Percentiles rank a stretch among this genome's conserved stretches.
Evolutionary conservation across 495 filamentous ascomycete species (phyloP).

Genomic region (Penicillium salamii): DNA sequence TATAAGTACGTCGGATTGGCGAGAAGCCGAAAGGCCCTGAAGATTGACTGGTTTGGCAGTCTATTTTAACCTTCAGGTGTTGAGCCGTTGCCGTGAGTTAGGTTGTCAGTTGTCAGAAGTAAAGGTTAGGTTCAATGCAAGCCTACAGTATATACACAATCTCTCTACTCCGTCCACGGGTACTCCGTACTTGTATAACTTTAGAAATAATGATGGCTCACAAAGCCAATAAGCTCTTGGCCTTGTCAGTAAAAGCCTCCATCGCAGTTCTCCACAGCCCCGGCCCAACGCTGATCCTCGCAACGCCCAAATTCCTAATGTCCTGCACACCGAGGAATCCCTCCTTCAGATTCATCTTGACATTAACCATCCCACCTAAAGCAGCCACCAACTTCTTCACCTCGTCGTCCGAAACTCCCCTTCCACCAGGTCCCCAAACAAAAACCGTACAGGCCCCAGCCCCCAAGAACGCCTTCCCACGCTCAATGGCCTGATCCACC

Average conservation of each 20-base stretch:
- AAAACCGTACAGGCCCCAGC: constrained; percentile 47
- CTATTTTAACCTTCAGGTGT: no score
- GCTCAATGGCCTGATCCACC: constrained; percentile 40
- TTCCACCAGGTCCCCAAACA: constrained; percentile 39
- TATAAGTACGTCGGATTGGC: no score
- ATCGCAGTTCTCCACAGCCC: constrained; percentile 27
- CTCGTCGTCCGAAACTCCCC: constrained; percentile 33
- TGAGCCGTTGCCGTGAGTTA: no score
- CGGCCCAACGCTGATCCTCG: constrained; percentile 44
- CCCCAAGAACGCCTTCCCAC: constrained; percentile 43
- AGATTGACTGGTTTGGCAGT: no score
- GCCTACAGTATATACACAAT: no score
- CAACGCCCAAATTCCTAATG: constrained; percentile 39
- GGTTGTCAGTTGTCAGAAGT: no score
- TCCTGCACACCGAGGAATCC: constrained; percentile 31
- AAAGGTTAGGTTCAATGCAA: no score
- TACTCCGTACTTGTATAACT: no score
- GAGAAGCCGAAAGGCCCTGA: no score
- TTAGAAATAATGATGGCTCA: not conserved
- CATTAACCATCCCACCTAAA: constrained; percentile 34
- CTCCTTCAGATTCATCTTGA: constrained; percentile 31
- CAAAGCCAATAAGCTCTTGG: constrained; percentile 12
- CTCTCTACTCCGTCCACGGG: no score
- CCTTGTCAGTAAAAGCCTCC: constrained; percentile 27
- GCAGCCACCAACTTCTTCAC: constrained; percentile 34